Base-by-base conservation (phyloP, 345 rosid genomes). In the Noccaea caerulescens region DNA sequence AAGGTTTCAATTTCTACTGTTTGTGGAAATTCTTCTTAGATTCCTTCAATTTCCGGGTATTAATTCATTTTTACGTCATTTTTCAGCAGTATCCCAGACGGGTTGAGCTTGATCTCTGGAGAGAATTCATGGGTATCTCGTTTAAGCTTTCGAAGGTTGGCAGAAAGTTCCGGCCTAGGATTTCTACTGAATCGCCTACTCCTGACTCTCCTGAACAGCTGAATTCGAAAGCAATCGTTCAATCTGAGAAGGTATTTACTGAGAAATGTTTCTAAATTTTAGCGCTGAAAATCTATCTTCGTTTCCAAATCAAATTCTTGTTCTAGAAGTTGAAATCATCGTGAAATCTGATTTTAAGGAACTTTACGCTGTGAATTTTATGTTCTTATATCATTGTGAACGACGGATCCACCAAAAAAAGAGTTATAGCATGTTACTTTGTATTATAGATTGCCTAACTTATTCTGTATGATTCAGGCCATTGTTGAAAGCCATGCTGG, bases 61-160 rank as follows among this genome's bases (percentile, higher is more conserved):
- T 7, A 0, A 0, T 6, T 45, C 5, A 8, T 10, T 46, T 25
- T 55, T 6, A 0, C 20, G 10, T 69, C 23, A 7, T 34, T 12
- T 3, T 43, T 9, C 3, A 8, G 30, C 16, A 55, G 58, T 27
- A 56, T 12, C 57, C 2, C 44, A 72, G 66, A 64, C 39, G 59
- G 44, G 34, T 44, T 64, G 51, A 73, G 55, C 66, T 76, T 57
- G 14, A 55, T 39, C 54, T 57, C 44, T 25, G 13, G 51, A 30
- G 56, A 68, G 61, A 50, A 5, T 14, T 25, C 11, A 68, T 58
- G 97, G 95, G 88, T 69, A 77, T 91, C 68, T 85, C 90, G 7
- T 91, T 91, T 68, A 91, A 82, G 84, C 81, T 91, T 52, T 85
- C 91, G 1, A 91, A 84, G 71, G 72, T 68, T 12, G 92, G 95